Conservation (phyloP, 2,329 filamentous ascomycete genomes). For the Zymoseptoria crescenta region DNA sequence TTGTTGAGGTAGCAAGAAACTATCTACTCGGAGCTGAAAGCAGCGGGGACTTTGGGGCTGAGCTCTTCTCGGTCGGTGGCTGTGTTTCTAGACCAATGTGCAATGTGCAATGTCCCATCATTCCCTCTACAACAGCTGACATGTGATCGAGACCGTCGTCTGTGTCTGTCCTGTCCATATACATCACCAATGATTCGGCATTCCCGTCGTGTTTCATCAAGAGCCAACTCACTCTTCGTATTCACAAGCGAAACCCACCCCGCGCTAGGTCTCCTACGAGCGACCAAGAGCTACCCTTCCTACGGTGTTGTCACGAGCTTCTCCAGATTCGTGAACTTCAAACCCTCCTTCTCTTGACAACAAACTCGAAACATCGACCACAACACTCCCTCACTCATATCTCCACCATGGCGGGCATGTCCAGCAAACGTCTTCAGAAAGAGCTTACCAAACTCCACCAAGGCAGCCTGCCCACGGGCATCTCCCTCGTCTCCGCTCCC, state of each 20-base stretch:
- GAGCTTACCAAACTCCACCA: constrained; percentile 51
- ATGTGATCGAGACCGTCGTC: not conserved
- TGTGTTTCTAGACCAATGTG: too few species aligned
- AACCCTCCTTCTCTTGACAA: not conserved
- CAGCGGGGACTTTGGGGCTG: too few species aligned
- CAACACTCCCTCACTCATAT: not conserved
- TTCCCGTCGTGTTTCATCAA: not conserved
- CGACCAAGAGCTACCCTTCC: too few species aligned
- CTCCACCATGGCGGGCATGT: constrained; percentile 27
- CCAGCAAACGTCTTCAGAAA: constrained; percentile 38
- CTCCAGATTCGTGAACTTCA: not conserved
- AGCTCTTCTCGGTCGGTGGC: too few species aligned
- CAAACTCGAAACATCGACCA: not conserved
- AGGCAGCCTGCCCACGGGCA: constrained; percentile 55
- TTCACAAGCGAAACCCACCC: not conserved
- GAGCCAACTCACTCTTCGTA: not conserved
- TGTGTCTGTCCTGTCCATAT: not conserved
- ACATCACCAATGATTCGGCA: not conserved
- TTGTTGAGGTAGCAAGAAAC: not conserved
- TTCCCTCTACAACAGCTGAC: not conserved
- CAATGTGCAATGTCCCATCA: too few species aligned
- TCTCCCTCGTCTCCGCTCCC: constrained; percentile 71
- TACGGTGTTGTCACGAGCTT: not conserved
- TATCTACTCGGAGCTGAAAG: too few species aligned
- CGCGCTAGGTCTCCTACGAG: too few species aligned